Conservation (phyloP, 1,284 basidiomycete species). For the Malassezia pachydermatis region DNA sequence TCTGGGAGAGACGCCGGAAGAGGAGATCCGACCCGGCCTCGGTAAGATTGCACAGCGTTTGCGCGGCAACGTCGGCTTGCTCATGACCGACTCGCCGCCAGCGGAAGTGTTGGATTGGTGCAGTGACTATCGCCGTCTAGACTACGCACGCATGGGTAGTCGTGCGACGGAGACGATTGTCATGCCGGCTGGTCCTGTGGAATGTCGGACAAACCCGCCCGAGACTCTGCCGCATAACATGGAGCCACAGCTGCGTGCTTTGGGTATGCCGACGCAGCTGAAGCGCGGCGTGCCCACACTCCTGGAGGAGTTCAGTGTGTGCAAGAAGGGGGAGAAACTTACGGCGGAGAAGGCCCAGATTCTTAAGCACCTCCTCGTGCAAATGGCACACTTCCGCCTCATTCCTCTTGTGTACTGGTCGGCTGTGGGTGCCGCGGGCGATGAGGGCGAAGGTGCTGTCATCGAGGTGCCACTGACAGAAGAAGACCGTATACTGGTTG, state of each 20-base stretch:
- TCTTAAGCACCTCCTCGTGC: conserved; percentile 43
- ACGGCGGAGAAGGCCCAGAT: conserved; percentile 56
- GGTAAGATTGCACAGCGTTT: conserved; percentile 76
- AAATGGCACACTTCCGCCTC: conserved; percentile 40
- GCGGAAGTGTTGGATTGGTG: conserved; percentile 91
- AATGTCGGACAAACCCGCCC: conserved; percentile 33
- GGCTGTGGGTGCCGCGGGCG: conserved; percentile 23
- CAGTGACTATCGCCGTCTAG: conserved; percentile 72
- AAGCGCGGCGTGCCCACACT: conserved; percentile 79
- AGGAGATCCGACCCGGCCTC: conserved; percentile 72
- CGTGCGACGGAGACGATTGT: conserved; percentile 63
- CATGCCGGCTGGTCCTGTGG: conserved; percentile 56
- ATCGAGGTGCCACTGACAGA: conserved; percentile 25
- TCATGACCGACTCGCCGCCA: conserved; percentile 80
- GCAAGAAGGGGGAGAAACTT: conserved; percentile 69
- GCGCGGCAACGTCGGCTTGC: conserved; percentile 80
- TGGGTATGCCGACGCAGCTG: conserved; percentile 77
- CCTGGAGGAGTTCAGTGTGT: conserved; percentile 63
- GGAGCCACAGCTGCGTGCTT: conserved; percentile 84
- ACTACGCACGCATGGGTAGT: conserved; percentile 85
- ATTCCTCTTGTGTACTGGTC: conserved; percentile 46
- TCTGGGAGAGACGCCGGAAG: conserved; percentile 74
- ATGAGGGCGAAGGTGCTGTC: conserved; percentile 26
- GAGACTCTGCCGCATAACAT: conserved; percentile 86
- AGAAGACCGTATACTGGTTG: conserved; percentile 27